Evolutionary conservation across 1,284 basidiomycete genomes (phyloP).

Genomic region (Taiwanofungus camphoratus): DNA sequence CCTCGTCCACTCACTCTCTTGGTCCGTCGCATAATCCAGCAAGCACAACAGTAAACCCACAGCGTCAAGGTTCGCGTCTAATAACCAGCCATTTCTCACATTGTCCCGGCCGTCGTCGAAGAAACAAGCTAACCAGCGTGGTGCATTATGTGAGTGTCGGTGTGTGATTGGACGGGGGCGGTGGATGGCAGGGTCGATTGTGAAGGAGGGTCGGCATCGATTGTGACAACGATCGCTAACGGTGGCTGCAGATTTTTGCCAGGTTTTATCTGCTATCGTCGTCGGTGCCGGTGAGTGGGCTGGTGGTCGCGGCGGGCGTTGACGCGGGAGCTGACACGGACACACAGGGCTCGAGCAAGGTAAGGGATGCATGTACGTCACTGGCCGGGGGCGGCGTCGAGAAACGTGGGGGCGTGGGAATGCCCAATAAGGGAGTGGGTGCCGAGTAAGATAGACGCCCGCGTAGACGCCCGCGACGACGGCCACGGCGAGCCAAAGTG

Average conservation of each 20-base stretch:
- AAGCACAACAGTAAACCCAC: constrained; percentile 15
- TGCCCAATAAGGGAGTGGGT: constrained; percentile 3
- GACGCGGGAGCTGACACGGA: not conserved
- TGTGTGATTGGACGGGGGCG: constrained; percentile 2
- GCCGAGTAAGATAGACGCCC: constrained; percentile 1
- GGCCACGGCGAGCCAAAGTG: not conserved
- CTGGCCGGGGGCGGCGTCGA: constrained; percentile 34
- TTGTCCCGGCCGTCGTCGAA: constrained; percentile 13
- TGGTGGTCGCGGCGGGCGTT: not conserved
- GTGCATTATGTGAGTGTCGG: constrained; percentile 16
- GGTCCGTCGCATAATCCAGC: constrained; percentile 14
- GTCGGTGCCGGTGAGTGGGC: constrained; percentile 6
- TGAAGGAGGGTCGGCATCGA: constrained; percentile 5
- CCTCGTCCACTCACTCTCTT: constrained; percentile 17
- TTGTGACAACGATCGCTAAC: constrained; percentile 5
- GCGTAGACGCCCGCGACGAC: not conserved
- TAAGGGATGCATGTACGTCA: constrained; percentile 23
- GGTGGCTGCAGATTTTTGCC: constrained; percentile 4
- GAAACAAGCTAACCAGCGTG: constrained; percentile 14
- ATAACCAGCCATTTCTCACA: constrained; percentile 16
- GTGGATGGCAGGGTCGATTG: not conserved
- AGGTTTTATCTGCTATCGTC: not conserved
- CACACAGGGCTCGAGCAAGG: not conserved
- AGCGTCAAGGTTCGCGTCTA: constrained; percentile 23
- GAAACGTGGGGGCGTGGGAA: constrained; percentile 59